Percentiles rank a stretch among this genome's conserved stretches.
Conservation (phyloP, 2,329 filamentous ascomycete genomes). For the Fusarium sp. region DNA sequence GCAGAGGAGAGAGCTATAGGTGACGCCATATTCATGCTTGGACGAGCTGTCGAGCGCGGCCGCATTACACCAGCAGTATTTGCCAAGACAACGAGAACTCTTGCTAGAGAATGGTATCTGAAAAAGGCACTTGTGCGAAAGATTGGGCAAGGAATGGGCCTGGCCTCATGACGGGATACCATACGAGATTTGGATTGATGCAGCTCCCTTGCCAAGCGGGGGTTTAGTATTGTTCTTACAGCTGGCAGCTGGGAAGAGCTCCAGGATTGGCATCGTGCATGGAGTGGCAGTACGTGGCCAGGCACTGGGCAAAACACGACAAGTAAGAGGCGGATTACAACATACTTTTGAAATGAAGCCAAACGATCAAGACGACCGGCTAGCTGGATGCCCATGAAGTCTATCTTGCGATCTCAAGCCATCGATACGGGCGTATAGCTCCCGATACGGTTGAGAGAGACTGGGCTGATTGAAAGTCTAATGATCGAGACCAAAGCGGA, state of each 20-base stretch:
- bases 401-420: slow-evolving; percentile 11
- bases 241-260: slow-evolving; percentile 16
- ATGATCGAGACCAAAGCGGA: slow-evolving; percentile 23
- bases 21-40: slow-evolving; percentile 87
- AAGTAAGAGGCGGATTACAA: slow-evolving; percentile 12
- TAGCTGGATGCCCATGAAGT: slow-evolving; percentile 22
- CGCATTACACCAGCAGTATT: slow-evolving; percentile 79
- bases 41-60: slow-evolving; percentile 78
- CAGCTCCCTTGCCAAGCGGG: slow-evolving; percentile 13
- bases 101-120: slow-evolving; percentile 84
- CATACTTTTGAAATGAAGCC: slow-evolving; percentile 15
- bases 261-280: slow-evolving; percentile 1
- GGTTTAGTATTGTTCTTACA: slow-evolving; percentile 36
- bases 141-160: slow-evolving; percentile 80
- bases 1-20: slow-evolving; percentile 89
- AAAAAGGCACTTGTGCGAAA: slow-evolving; percentile 85
- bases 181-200: background rate
- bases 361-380: slow-evolving; percentile 8
- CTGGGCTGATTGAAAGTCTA: background rate
- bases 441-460: slow-evolving; percentile 4
- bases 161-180: slow-evolving; percentile 53
- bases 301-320: slow-evolving; percentile 12
- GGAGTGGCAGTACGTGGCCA: background rate
- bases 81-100: slow-evolving; percentile 78
- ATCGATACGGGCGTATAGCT: background rate